phyloP scores from a whole-genome alignment of 495 filamentous ascomycete genomes.

The Lichenothelia convexa region DNA sequence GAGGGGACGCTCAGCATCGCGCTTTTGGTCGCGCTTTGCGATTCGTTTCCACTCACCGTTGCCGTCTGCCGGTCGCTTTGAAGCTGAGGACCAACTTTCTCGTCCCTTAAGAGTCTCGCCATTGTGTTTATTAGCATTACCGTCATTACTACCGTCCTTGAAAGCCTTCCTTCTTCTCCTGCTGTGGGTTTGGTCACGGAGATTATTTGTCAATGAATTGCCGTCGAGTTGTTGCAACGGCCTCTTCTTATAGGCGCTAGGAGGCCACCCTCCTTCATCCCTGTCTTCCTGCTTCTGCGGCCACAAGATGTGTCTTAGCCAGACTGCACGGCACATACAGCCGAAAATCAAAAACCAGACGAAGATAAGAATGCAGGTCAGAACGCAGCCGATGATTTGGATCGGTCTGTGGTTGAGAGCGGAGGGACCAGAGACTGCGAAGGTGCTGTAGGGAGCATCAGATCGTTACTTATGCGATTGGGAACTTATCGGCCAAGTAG shows the following conservation, averaged over 20 bases:
- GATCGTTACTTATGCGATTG: no score
- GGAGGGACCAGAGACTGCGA: constrained; percentile 7
- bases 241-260: no score
- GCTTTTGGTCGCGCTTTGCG: not conserved
- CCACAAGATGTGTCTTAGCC: constrained; percentile 47
- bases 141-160: no score
- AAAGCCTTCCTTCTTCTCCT: no score
- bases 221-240: no score
- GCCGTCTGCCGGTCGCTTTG: not conserved
- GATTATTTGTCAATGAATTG: no score
- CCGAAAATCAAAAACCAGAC: constrained; percentile 52
- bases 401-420: constrained; percentile 44
- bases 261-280: constrained; percentile 43
- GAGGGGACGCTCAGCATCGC: not conserved
- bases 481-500: no score
- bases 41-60: not conserved
- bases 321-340: constrained; percentile 53
- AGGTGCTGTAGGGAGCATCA: no score
- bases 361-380: constrained; percentile 41
- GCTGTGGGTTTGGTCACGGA: no score
- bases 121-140: no score
- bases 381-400: constrained; percentile 46
- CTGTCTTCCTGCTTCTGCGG: constrained; percentile 50
- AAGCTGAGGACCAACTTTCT: no score
- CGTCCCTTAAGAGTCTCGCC: no score